A percentile compares a stretch with the other conserved stretches of the same genome.
Conservation (phyloP, 1,139 yeast genomes). For the Lodderomyces beijingensis region DNA sequence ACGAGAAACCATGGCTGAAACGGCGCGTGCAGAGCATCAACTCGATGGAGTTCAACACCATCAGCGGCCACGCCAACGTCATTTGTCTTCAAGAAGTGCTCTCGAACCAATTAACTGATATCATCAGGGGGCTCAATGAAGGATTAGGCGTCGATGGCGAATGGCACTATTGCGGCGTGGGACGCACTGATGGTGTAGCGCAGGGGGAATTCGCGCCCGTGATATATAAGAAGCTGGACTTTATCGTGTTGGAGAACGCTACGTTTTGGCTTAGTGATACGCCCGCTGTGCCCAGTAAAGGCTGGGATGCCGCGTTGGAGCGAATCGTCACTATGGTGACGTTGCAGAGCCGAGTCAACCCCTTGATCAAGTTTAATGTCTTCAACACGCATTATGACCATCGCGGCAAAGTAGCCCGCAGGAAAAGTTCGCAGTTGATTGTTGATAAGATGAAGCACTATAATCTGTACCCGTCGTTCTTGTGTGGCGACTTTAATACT, state of each 20-base stretch:
- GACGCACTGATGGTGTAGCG: slow-evolving; percentile 43
- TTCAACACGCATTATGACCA: slow-evolving; percentile 62
- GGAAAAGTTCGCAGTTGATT: slow-evolving; percentile 45
- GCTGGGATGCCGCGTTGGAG: slow-evolving; percentile 40
- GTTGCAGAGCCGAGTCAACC: slow-evolving; percentile 19
- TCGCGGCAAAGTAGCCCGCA: slow-evolving; percentile 44
- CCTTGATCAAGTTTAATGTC: slow-evolving; percentile 31
- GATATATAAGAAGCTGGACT: slow-evolving; percentile 26
- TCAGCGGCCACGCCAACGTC: slow-evolving; percentile 27
- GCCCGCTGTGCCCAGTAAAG: slow-evolving; percentile 37
- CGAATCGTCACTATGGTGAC: slow-evolving; percentile 43
- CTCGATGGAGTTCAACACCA: slow-evolving; percentile 35
- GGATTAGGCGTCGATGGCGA: slow-evolving; percentile 8
- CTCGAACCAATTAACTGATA: slow-evolving; percentile 47
- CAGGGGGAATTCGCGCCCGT: slow-evolving; percentile 47
- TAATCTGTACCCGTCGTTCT: slow-evolving; percentile 38
- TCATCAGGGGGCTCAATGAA: slow-evolving; percentile 29
- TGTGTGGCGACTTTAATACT: slow-evolving; percentile 54
- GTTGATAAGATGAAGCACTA: slow-evolving; percentile 35
- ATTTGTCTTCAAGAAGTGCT: slow-evolving; percentile 55
- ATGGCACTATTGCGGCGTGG: slow-evolving; percentile 45
- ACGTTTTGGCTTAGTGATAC: slow-evolving; percentile 44
- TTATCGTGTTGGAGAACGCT: slow-evolving; percentile 28
- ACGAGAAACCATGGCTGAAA: slow-evolving; percentile 43
- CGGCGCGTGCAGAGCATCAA: slow-evolving; percentile 33